Evolutionary conservation across 495 filamentous ascomycete genomes (phyloP).

Genomic region (Penicillium coprophilum): DNA sequence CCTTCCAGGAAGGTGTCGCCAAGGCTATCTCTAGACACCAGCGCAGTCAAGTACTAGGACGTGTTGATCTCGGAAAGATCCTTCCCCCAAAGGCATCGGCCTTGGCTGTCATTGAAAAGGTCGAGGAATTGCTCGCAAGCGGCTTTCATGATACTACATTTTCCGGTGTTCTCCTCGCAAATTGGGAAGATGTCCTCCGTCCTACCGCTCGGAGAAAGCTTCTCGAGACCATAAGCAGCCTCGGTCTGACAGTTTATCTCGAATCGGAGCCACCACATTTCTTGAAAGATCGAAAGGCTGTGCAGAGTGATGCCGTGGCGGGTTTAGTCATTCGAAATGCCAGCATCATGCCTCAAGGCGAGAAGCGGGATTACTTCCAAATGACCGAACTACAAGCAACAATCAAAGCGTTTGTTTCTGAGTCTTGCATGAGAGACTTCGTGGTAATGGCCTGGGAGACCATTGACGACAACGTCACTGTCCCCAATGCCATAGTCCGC

Average conservation of each 20-base stretch:
- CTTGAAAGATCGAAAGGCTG: slow-evolving; percentile 38
- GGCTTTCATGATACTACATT: slow-evolving; percentile 37
- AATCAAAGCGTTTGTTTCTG: slow-evolving; percentile 56
- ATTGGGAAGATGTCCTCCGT: slow-evolving; percentile 44
- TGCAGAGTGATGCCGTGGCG: slow-evolving; percentile 38
- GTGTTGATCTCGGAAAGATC: slow-evolving; percentile 42
- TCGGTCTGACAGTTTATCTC: slow-evolving; percentile 50
- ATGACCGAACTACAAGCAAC: slow-evolving; percentile 40
- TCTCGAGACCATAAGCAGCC: slow-evolving; percentile 32
- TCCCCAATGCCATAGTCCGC: slow-evolving; percentile 53
- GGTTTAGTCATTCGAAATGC: slow-evolving; percentile 52
- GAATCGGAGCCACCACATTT: slow-evolving; percentile 51
- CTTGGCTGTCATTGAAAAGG: slow-evolving; percentile 32
- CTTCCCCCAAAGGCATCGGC: slow-evolving; percentile 25
- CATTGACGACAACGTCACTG: slow-evolving; percentile 44
- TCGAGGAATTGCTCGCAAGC: slow-evolving; percentile 32
- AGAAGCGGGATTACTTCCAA: slow-evolving; percentile 53
- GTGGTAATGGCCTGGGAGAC: slow-evolving; percentile 55
- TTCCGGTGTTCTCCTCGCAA: slow-evolving; percentile 50
- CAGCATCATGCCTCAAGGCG: slow-evolving; percentile 46
- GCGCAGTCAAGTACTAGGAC: slow-evolving; percentile 35
- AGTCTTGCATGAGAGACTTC: slow-evolving; percentile 50
- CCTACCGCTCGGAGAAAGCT: slow-evolving; percentile 37
- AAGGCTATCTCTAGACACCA: slow-evolving; percentile 33
- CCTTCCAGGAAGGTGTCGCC: slow-evolving; percentile 40